These are phyloP conservation scores for Eucalyptus leucophloia DNA, from an alignment of 345 rosid species.

Conservation along the genomic window DNA sequence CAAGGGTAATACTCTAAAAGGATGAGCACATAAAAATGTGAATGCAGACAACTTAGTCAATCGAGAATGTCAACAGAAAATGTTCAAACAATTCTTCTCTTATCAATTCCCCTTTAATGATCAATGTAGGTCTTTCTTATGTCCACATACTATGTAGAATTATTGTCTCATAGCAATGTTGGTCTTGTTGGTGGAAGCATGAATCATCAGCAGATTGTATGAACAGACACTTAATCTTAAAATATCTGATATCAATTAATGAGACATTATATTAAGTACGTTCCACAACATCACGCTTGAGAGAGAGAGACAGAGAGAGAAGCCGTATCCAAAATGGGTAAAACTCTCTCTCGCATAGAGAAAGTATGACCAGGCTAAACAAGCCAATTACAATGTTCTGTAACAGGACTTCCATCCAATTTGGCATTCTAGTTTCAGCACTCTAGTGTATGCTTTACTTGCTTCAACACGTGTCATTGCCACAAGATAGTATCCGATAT, in stretches of 20 bases:
- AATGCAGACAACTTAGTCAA: not conserved
- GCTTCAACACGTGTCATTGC: not conserved
- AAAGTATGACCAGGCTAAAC: not conserved
- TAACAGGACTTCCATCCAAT: not conserved
- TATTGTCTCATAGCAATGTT: not conserved
- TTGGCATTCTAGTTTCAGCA: not conserved
- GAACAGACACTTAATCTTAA: not conserved
- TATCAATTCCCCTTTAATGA: not conserved
- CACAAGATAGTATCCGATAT: not conserved
- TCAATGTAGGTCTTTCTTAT: not conserved
- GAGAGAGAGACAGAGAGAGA: not conserved
- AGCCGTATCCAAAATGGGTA: not conserved
- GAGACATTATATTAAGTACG: not conserved
- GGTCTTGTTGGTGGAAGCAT: not conserved
- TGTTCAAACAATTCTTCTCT: not conserved
- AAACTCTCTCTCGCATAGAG: not conserved
- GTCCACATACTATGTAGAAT: not conserved
- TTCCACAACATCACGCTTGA: not conserved
- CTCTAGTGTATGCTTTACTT: not conserved
- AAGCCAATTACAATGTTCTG: not conserved
- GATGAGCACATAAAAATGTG: not conserved
- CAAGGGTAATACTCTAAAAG: not conserved
- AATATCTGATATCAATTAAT: not conserved
- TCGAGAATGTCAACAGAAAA: not conserved
- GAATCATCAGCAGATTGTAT: not conserved